phyloP scores from a whole-genome alignment of 1,284 basidiomycete species.

The Irpex lacteus region DNA sequence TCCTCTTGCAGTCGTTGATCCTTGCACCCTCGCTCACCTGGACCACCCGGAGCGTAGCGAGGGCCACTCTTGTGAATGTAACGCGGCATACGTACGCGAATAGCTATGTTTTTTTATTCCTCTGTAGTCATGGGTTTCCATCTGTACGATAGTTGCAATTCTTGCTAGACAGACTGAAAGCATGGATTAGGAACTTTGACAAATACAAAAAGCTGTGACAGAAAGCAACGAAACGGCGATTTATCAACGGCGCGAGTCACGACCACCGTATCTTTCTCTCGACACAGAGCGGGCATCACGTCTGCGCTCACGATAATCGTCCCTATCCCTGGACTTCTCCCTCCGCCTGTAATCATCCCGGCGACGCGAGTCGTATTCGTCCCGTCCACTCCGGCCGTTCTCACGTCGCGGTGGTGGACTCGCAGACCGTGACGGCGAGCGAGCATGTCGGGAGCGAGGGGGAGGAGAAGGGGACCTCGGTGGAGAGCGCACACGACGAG shows the following conservation, averaged over 20 bases:
- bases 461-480: conserved; percentile 28
- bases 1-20: too few species aligned
- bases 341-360: conserved; percentile 16
- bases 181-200: background rate
- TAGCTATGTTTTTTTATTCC: too few species aligned
- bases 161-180: too few species aligned
- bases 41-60: too few species aligned
- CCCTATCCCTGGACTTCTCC: conserved; percentile 14
- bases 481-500: conserved; percentile 21
- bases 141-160: too few species aligned
- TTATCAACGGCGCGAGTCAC: conserved; percentile 12
- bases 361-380: conserved; percentile 16
- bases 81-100: too few species aligned
- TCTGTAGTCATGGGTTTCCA: too few species aligned
- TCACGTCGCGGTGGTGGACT: conserved; percentile 18
- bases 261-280: conserved; percentile 7
- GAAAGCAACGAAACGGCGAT: conserved; percentile 7
- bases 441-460: conserved; percentile 24
- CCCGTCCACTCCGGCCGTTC: conserved; percentile 17
- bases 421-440: conserved; percentile 22
- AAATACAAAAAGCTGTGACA: conserved; percentile 25
- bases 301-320: conserved; percentile 11
- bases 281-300: conserved; percentile 9
- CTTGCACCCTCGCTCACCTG: too few species aligned
- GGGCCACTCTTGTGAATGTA: too few species aligned